phyloP scores from a whole-genome alignment of 2,329 filamentous ascomycete genomes.

The Pseudogymnoascus verrucosus region DNA sequence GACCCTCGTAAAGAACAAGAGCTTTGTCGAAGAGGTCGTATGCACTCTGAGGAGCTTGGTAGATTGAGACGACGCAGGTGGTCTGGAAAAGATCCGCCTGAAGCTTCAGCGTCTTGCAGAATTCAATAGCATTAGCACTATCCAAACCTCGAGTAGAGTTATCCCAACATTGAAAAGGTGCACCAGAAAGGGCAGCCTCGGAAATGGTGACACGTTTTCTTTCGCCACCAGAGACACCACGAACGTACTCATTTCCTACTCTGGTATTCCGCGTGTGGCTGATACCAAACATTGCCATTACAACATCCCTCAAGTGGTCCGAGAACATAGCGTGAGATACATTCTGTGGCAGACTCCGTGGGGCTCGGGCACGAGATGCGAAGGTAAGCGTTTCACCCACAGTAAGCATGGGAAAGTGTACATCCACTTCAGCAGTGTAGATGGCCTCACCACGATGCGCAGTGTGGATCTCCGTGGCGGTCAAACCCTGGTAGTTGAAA shows the following conservation, averaged over 20 bases:
- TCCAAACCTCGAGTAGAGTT: slow-evolving; percentile 68
- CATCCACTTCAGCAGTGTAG: slow-evolving; percentile 68
- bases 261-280: slow-evolving; percentile 63
- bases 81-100: slow-evolving; percentile 56
- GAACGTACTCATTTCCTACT: slow-evolving; percentile 65
- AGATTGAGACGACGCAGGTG: slow-evolving; percentile 59
- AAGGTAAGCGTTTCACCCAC: slow-evolving; percentile 68
- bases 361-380: slow-evolving; percentile 59
- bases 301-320: slow-evolving; percentile 39
- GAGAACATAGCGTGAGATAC: slow-evolving; percentile 49
- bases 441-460: slow-evolving; percentile 56
- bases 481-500: slow-evolving; percentile 52
- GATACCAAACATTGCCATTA: slow-evolving; percentile 64
- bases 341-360: slow-evolving; percentile 50
- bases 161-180: slow-evolving; percentile 62
- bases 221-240: slow-evolving; percentile 60
- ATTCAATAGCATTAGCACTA: slow-evolving; percentile 63
- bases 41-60: slow-evolving; percentile 60
- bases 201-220: slow-evolving; percentile 74
- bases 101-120: slow-evolving; percentile 56
- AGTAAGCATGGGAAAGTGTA: slow-evolving; percentile 66
- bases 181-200: slow-evolving; percentile 55
- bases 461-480: slow-evolving; percentile 39
- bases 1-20: slow-evolving; percentile 56
- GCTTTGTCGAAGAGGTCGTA: slow-evolving; percentile 67